phyloP scores from a whole-genome alignment of 331 rosid genomes.

The Spiraea crenata region DNA sequence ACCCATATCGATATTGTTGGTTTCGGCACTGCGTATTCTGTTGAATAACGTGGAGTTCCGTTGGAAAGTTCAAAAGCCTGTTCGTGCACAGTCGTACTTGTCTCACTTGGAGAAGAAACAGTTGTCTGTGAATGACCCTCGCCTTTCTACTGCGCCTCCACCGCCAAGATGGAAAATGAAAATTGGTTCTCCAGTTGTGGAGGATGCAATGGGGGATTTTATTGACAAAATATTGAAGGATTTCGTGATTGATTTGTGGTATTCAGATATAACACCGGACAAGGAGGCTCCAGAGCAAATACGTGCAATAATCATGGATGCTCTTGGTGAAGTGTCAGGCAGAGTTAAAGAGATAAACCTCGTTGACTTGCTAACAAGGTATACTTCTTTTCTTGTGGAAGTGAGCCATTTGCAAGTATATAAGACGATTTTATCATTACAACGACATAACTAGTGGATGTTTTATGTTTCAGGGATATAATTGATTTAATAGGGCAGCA shows the following conservation, averaged over 20 bases:
- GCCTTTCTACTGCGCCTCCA: conserved; percentile 51
- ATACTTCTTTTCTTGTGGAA: conserved; percentile 25
- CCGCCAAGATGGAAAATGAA: conserved; percentile 75
- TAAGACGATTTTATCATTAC: conserved; percentile 11
- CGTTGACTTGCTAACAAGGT: conserved; percentile 93
- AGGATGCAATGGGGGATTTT: conserved; percentile 75
- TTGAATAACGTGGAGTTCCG: conserved; percentile 68
- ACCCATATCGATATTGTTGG: conserved; percentile 73
- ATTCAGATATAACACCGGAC: conserved; percentile 78
- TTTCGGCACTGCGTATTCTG: conserved; percentile 61
- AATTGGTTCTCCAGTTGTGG: conserved; percentile 78
- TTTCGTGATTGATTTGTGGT: conserved; percentile 85
- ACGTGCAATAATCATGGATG: conserved; percentile 79
- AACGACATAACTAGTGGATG: neutral
- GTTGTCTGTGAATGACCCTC: conserved; percentile 68
- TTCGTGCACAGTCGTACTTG: conserved; percentile 53
- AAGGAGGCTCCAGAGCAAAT: conserved; percentile 82
- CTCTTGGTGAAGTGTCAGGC: conserved; percentile 75
- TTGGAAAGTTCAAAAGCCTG: conserved; percentile 57
- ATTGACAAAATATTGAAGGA: conserved; percentile 81
- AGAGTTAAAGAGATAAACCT: conserved; percentile 79
- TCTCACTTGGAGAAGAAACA: conserved; percentile 88
- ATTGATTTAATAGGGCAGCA: conserved; percentile 82
- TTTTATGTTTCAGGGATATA: conserved; percentile 64
- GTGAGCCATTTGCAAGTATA: conserved; percentile 15